phyloP scores from a whole-genome alignment of 768 basidiomycete genomes.

The Pilatotrama ljubarskyi region DNA sequence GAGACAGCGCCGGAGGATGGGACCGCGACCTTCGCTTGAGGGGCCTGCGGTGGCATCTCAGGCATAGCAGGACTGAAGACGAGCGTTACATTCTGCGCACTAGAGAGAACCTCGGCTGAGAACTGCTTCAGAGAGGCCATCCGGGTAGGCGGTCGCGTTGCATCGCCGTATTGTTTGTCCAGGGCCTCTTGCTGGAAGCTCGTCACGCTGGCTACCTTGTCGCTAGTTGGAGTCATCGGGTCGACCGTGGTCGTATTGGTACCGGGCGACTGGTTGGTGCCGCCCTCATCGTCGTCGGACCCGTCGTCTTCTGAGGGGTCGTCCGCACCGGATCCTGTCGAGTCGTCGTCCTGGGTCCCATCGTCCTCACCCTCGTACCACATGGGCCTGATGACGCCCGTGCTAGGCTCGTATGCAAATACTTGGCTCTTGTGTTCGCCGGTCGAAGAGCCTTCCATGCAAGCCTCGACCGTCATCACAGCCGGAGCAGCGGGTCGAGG shows the following conservation, averaged over 20 bases:
- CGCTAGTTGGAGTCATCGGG: slow-evolving; percentile 21
- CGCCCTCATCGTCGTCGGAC: slow-evolving; percentile 5
- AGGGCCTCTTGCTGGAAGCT: slow-evolving; percentile 19
- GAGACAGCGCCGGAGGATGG: neutral
- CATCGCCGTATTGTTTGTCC: slow-evolving; percentile 25
- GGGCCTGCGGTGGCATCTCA: slow-evolving; percentile 24
- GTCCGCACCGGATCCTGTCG: slow-evolving; percentile 10
- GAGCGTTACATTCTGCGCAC: slow-evolving; percentile 47
- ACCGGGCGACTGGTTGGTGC: neutral
- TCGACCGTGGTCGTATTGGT: slow-evolving; percentile 21
- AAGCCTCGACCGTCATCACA: slow-evolving; percentile 52
- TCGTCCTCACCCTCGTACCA: slow-evolving; percentile 39
- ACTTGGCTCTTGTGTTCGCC: slow-evolving; percentile 49
- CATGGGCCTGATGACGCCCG: slow-evolving; percentile 55
- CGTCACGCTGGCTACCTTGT: slow-evolving; percentile 23
- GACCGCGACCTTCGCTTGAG: neutral
- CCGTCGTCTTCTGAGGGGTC: slow-evolving; percentile 4
- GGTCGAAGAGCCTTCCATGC: slow-evolving; percentile 29
- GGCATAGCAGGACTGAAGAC: slow-evolving; percentile 47
- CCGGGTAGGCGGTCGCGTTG: slow-evolving; percentile 20
- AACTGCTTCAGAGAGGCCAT: slow-evolving; percentile 16
- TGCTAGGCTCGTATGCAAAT: slow-evolving; percentile 54
- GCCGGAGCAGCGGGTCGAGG: slow-evolving; percentile 47
- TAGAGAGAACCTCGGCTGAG: slow-evolving; percentile 17
- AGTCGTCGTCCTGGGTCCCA: slow-evolving; percentile 23